phyloP scores from a whole-genome alignment of 306 rosid species.

The Rosa multiflora region DNA sequence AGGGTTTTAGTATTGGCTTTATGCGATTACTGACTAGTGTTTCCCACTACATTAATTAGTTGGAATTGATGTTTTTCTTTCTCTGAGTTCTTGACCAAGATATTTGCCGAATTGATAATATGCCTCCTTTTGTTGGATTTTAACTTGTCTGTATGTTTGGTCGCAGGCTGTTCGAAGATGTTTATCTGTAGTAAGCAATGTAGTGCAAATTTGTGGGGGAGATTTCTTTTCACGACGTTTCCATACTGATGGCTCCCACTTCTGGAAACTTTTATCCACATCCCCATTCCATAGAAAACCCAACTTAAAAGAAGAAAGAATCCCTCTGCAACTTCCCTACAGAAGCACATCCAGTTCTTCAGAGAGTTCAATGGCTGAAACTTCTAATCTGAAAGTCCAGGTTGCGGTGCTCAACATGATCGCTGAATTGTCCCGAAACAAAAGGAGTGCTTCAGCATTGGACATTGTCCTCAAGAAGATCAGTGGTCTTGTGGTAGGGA shows the following conservation, averaged over 20 bases:
- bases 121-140: constrained; percentile 8
- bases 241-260: constrained; percentile 66
- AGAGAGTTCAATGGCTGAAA: constrained; percentile 69
- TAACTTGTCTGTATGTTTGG: background rate
- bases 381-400: constrained; percentile 79
- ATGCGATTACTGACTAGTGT: background rate
- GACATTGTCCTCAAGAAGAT: constrained; percentile 74
- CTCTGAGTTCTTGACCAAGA: background rate
- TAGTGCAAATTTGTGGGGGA: constrained; percentile 72
- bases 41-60: background rate
- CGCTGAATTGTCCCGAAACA: constrained; percentile 62
- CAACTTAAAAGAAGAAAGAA: constrained; percentile 47
- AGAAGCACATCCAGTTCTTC: constrained; percentile 48
- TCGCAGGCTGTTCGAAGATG: constrained; percentile 75
- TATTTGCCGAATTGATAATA: constrained; percentile 12
- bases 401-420: constrained; percentile 80
- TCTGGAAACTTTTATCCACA: constrained; percentile 73
- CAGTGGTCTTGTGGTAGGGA: constrained; percentile 70
- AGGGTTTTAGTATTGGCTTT: background rate
- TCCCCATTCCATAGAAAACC: constrained; percentile 62
- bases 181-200: constrained; percentile 50
- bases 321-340: constrained; percentile 74
- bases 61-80: background rate
- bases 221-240: constrained; percentile 89
- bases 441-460: constrained; percentile 63